Evolutionary conservation across 2,329 filamentous ascomycete species (phyloP).

Genomic region (Pochonia chlamydosporia): DNA sequence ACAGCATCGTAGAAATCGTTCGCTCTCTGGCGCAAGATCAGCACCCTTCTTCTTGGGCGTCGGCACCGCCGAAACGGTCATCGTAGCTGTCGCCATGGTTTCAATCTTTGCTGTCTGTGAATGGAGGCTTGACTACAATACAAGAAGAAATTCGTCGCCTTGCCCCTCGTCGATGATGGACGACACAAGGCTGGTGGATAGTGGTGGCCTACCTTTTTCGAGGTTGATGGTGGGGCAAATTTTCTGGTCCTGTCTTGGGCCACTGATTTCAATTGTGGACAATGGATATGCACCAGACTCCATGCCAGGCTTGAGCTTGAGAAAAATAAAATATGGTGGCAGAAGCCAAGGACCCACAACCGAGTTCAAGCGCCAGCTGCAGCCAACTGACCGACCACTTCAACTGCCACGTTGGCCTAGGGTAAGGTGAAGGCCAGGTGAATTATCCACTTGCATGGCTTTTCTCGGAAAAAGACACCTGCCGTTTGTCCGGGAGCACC

Average conservation of each 20-base stretch:
- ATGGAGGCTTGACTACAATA: background rate
- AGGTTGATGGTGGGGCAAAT: slow-evolving; percentile 3
- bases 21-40: slow-evolving; percentile 84
- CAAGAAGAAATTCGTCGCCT: background rate
- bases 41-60: slow-evolving; percentile 65
- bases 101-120: background rate
- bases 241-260: background rate
- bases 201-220: background rate
- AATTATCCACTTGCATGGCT: background rate
- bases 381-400: background rate
- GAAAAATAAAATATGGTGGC: slow-evolving; percentile 1
- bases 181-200: background rate
- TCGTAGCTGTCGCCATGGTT: slow-evolving; percentile 50
- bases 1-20: slow-evolving; percentile 89
- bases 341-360: background rate
- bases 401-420: background rate
- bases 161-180: background rate
- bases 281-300: no score
- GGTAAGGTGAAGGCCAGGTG: background rate
- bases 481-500: slow-evolving; percentile 17
- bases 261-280: no score
- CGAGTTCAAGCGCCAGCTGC: no score
- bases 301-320: no score
- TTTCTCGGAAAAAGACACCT: slow-evolving; percentile 18
- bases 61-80: slow-evolving; percentile 55